Conservation (phyloP, 139 green algal species). For the Chlamydomonas schloesseri region DNA sequence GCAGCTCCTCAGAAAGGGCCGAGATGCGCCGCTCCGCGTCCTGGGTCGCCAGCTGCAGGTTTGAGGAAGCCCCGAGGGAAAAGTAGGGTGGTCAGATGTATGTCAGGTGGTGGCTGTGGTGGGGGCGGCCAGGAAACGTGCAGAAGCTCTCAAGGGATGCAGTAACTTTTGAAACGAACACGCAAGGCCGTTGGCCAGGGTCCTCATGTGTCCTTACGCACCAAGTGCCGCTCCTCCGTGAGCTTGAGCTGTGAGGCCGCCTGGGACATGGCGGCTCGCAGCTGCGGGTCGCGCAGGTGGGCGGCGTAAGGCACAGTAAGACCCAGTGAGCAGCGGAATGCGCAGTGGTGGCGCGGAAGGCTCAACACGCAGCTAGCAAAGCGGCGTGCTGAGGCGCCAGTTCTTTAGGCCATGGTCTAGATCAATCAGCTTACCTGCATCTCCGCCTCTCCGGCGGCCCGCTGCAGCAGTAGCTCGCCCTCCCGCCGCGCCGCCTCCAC, state of each 20-base stretch:
- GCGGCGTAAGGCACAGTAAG: too few species aligned
- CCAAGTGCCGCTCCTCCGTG: slow-evolving; percentile 8
- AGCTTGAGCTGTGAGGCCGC: neutral
- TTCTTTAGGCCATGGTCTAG: too few species aligned
- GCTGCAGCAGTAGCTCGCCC: neutral
- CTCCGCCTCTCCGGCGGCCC: neutral
- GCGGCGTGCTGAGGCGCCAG: too few species aligned
- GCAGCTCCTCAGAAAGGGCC: slow-evolving; percentile 7
- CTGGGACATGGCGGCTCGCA: neutral
- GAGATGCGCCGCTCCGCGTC: neutral
- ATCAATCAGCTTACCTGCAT: neutral
- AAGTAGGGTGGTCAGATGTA: too few species aligned
- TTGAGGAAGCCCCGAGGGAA: too few species aligned
- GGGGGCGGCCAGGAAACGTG: too few species aligned
- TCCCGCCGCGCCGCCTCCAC: neutral
- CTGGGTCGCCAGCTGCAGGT: neutral
- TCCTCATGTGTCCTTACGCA: too few species aligned
- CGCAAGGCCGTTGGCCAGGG: too few species aligned
- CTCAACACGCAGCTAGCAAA: neutral
- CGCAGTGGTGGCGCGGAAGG: neutral
- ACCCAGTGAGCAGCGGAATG: neutral
- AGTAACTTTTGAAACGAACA: too few species aligned
- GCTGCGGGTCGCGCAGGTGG: neutral
- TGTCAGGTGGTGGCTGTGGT: too few species aligned
- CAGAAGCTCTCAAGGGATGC: too few species aligned